Evolutionary conservation across 2,329 filamentous ascomycete species (phyloP), one percentile per base, ranked within the genome.

Genomic region (Fusarium verticillioides): DNA sequence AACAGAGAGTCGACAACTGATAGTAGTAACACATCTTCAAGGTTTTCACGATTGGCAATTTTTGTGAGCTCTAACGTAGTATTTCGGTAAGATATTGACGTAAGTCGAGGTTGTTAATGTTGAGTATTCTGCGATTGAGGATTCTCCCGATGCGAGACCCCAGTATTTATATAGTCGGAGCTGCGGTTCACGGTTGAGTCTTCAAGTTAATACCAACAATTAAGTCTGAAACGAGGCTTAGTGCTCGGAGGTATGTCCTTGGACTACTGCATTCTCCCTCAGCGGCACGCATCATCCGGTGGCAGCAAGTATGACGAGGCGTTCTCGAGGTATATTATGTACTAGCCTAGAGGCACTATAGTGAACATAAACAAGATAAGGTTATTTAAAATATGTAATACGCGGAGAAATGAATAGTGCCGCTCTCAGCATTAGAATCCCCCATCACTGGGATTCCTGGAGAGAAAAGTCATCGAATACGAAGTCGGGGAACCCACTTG

Each of bases 131-230:
- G 0, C 11, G 10, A 18, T n/a, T n/a, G 10, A 13, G 7, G 21
- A n/a, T 30, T 13, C 16, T 18, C 8, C 3, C 4, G 8, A 7
- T 23, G 5, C 6, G 39, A 39, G 7, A 13, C 11, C 11, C 12
- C 1, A 13, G 19, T n/a, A 40, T 40, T n/a, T 40, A 13, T n/a
- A 36, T 52, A 52, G n/a, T 15, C 0, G 6, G 21, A 19, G 18
- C n/a, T 6, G 16, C 13, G 16, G n/a, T 36, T 52, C 49, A 52
- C 18, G 10, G n/a, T 9, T 15, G 8, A 19, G 2, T 36, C n/a
- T 6, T 3, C 7, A 12, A 7, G 0, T 10, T 34, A 3, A 13
- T 32, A 16, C 1, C 7, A 2, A 47, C 1, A 2, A 10, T 5
- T 3, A 0, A 47, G 6, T 3, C 19, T 30, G 4, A 30, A 9